Base-by-base conservation (phyloP, 768 basidiomycete genomes). In the Daedalea quercina region DNA sequence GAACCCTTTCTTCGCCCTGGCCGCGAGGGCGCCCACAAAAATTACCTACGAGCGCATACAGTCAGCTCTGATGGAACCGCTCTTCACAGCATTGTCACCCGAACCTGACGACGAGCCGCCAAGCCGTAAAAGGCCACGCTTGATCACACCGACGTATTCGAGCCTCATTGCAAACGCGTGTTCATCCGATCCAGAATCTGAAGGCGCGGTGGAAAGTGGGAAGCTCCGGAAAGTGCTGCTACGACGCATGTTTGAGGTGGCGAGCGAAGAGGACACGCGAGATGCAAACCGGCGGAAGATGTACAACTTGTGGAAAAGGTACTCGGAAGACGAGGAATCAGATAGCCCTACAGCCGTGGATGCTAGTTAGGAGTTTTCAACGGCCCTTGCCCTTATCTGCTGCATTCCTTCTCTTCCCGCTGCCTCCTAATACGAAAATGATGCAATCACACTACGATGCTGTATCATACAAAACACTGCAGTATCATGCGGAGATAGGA, bases 251-350 rank as follows among this genome's bases (percentile, higher is more conserved):
- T 94, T 95, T 62, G 78, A 84, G 17, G 69, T 82, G 28, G 92
- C 93, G 31, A 84, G 89, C 60, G 73, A 79, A 34, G 73, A 81
- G 54, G 81, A 85, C n/a, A 84, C 88, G 37, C 78, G 80, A 61
- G 89, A 91, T 59, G 71, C 82, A 6, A 93, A 87, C 67, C 77
- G 94, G 60, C 74, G 89, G 67, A 90, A 81, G 72, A 76, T 97
- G 70, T 95, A 94, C 65, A 76, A 76, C 4, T 67, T 93, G 24
- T 95, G 90, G 81, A 87, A 84, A 67, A 79, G 69, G 17, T 56
- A 78, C 31, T 73, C 71, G 44, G 75, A 72, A 33, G 79, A 79
- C 22, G 80, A 77, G 23, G 65, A 67, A 9, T 59, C 58, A 19
- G 71, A 67, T 20, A 69, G 71, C 3, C 72, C 70, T 55, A 52